Evolutionary conservation across 1,284 basidiomycete species (phyloP).

Genomic region (Baeospora myosura): DNA sequence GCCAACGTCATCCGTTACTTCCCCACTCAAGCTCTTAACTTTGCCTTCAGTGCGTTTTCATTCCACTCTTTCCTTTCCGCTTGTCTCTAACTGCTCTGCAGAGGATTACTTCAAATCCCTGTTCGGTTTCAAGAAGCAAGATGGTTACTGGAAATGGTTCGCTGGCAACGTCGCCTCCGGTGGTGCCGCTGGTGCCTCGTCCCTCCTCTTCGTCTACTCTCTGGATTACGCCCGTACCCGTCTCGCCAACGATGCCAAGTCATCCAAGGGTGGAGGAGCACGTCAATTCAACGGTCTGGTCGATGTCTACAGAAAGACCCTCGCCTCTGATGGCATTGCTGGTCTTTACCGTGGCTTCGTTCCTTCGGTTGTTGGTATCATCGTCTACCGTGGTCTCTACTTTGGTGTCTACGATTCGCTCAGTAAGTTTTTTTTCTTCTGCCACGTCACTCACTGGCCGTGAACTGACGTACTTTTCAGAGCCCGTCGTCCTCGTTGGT

Average conservation of each 20-base stretch:
- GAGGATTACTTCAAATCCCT: constrained; percentile 41
- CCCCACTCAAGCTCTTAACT: constrained; percentile 94
- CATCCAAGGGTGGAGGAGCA: constrained; percentile 59
- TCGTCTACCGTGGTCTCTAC: constrained; percentile 95
- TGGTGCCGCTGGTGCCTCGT: constrained; percentile 40
- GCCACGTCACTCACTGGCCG: constrained; percentile 40
- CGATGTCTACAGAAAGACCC: constrained; percentile 91
- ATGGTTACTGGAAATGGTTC: constrained; percentile 50
- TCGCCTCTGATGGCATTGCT: constrained; percentile 81
- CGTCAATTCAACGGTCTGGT: constrained; percentile 94
- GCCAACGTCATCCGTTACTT: constrained; percentile 99
- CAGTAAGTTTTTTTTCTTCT: constrained; percentile 42
- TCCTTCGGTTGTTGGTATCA: constrained; percentile 90
- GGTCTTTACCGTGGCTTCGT: constrained; percentile 95
- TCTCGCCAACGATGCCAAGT: constrained; percentile 47
- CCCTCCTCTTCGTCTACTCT: constrained; percentile 51
- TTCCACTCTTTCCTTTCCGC: background rate
- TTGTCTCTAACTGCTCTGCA: constrained; percentile 1
- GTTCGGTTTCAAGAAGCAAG: constrained; percentile 46
- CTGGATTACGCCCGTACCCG: constrained; percentile 58
- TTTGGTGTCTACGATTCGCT: constrained; percentile 93
- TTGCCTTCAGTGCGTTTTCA: constrained; percentile 76
- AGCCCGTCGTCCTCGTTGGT: constrained; percentile 43
- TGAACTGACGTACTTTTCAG: constrained; percentile 31
- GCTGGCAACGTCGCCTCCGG: constrained; percentile 40